A percentile compares a stretch with the other conserved stretches of the same genome.
phyloP scores from a whole-genome alignment of 148 eudicot species.

The Diospyros lotus region DNA sequence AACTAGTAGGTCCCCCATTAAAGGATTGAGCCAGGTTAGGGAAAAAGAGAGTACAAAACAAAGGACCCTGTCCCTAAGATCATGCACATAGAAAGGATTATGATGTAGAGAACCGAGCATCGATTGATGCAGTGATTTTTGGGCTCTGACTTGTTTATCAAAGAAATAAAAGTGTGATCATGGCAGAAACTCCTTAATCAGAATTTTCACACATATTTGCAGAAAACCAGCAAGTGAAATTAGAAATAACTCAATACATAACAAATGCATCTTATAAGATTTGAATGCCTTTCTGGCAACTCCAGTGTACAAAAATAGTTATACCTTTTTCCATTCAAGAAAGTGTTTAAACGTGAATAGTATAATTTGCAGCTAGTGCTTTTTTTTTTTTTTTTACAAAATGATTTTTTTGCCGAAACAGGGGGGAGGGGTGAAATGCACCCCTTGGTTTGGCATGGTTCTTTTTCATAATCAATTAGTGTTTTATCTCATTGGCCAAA shows the following conservation, averaged over 20 bases:
- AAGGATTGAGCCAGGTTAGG: neutral
- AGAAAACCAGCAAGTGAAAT: neutral
- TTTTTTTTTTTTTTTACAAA: too few relatives aligned
- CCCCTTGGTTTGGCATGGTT: neutral
- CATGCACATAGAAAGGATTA: neutral
- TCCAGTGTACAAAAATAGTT: neutral
- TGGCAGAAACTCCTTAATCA: neutral
- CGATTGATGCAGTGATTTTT: neutral
- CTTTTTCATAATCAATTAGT: neutral
- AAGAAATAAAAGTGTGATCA: constrained; percentile 1
- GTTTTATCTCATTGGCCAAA: too few relatives aligned
- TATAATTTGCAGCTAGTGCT: too few relatives aligned
- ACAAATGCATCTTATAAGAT: neutral
- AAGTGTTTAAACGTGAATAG: too few relatives aligned
- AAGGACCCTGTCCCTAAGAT: neutral
- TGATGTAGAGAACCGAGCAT: neutral
- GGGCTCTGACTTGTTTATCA: neutral
- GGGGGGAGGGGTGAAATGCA: too few relatives aligned
- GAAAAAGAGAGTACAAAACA: neutral
- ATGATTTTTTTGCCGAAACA: too few relatives aligned
- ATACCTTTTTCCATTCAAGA: neutral
- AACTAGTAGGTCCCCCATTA: too few relatives aligned
- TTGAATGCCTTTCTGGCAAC: neutral
- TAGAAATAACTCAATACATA: neutral
- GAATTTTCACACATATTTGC: neutral